These are phyloP conservation scores for Capronia coronata DNA, from an alignment of 2,329 filamentous ascomycete species.

Conservation along the genomic window DNA sequence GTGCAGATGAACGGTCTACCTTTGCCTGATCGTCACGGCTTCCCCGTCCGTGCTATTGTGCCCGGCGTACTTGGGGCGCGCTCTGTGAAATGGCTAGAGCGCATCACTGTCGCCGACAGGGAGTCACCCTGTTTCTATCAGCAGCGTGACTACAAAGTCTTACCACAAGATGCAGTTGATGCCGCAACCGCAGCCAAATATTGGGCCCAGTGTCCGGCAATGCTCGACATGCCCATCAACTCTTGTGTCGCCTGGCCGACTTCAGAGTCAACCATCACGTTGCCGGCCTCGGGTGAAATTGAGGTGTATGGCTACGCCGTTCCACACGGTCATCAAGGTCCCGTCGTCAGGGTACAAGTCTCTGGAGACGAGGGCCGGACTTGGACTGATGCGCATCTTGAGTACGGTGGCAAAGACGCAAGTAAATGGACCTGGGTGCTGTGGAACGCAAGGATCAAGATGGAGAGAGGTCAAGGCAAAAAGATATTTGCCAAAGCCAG, in stretches of 20 bases:
- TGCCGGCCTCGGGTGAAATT: slow-evolving; percentile 38
- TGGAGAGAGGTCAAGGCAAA: slow-evolving; percentile 38
- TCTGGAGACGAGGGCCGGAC: slow-evolving; percentile 45
- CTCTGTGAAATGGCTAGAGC: slow-evolving; percentile 53
- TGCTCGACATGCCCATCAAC: slow-evolving; percentile 53
- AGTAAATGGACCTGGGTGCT: slow-evolving; percentile 53
- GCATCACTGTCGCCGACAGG: slow-evolving; percentile 45
- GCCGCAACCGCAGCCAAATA: slow-evolving; percentile 46
- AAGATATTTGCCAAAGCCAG: slow-evolving; percentile 50
- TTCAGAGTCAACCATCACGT: slow-evolving; percentile 39
- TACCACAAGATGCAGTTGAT: slow-evolving; percentile 48
- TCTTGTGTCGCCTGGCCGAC: slow-evolving; percentile 48
- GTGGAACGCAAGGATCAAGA: slow-evolving; percentile 44
- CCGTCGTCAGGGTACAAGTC: slow-evolving; percentile 50
- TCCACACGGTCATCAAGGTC: slow-evolving; percentile 48
- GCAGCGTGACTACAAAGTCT: slow-evolving; percentile 54
- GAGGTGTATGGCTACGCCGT: slow-evolving; percentile 52
- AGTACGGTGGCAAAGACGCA: slow-evolving; percentile 23
- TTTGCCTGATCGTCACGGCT: slow-evolving; percentile 46
- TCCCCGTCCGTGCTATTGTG: slow-evolving; percentile 47
- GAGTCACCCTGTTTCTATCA: slow-evolving; percentile 54
- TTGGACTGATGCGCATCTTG: slow-evolving; percentile 46
- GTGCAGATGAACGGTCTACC: slow-evolving; percentile 45
- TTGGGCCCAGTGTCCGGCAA: slow-evolving; percentile 46
- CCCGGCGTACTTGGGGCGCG: slow-evolving; percentile 50